Base-by-base conservation (phyloP, 345 rosid species). In the Corchorus capsularis region DNA sequence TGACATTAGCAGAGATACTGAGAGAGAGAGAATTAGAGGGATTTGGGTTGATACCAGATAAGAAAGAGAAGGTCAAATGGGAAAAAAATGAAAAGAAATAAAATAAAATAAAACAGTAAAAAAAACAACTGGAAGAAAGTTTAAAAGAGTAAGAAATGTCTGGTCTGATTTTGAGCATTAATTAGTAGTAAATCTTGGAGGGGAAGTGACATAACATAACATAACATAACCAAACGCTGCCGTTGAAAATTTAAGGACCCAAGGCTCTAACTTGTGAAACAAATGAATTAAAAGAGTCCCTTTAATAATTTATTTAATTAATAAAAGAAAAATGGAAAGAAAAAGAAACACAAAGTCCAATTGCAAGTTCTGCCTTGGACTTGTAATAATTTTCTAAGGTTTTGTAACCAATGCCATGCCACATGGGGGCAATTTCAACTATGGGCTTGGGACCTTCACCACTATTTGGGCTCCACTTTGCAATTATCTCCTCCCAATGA, bases 111-210 rank as follows among this genome's bases (percentile, higher is more conserved):
- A 3, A 39, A 39, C 43, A 39, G 43, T 3, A 10, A 41, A 69
- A 69, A 65, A 56, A 66, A 55, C 65, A 79, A 47, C 45, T 34
- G 63, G 78, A 52, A 49, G 78, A 52, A 49, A 72, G 46, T 47
- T n/a, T 52, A 43, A 55, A 53, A 45, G 55, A 5, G 79, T 20
- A 63, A 71, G 73, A 71, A 71, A 72, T 67, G 75, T 77, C 74
- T 52, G 79, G 73, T 79, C 77, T 45, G 73, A 4, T 72, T 75
- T 63, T 39, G 72, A 72, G 83, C 82, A 86, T 79, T 77, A 32
- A 43, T 39, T 39, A 39, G 43, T 39, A 39, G 43, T 39, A 39
- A 83, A 77, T 71, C 53, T 61, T 45, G 81, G 14, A 72, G 60
- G 69, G 50, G 79, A 61, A 35, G 74, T 34, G 34, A 53, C 61